Percentiles rank a stretch among this genome's conserved stretches.
phyloP scores from a whole-genome alignment of 164 flowering plant species.

The Aristolochia californica region DNA sequence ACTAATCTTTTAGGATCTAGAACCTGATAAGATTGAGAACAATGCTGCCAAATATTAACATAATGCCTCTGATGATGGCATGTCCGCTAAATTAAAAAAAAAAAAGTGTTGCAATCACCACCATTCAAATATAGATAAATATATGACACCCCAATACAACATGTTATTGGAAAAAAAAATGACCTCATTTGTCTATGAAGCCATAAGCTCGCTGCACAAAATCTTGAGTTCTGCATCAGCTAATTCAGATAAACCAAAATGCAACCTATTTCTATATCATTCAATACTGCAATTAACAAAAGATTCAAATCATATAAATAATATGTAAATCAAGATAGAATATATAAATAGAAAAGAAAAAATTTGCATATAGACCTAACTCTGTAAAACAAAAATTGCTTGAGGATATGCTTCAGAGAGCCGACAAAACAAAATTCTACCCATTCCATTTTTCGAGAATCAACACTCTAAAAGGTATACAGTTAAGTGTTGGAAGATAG shows the following conservation, averaged over 20 bases:
- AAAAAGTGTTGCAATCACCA: too few species aligned
- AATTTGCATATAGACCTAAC: slow-evolving; percentile 58
- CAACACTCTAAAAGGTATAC: slow-evolving; percentile 50
- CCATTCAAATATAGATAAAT: too few species aligned
- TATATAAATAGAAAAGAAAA: too few species aligned
- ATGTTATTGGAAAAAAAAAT: not conserved
- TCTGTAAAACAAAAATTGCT: slow-evolving; percentile 81
- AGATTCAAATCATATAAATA: slow-evolving; percentile 2
- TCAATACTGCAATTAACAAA: slow-evolving; percentile 57
- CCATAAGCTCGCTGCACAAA: slow-evolving; percentile 19
- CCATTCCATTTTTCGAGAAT: slow-evolving; percentile 92
- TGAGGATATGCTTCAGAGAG: slow-evolving; percentile 98
- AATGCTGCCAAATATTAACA: not conserved
- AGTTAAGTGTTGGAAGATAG: too few species aligned
- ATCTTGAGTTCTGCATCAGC: slow-evolving; percentile 58
- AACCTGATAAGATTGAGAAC: slow-evolving; percentile 35
- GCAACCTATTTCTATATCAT: slow-evolving; percentile 88
- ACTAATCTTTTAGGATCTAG: slow-evolving; percentile 58
- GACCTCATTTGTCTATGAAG: slow-evolving; percentile 67
- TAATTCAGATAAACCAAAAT: slow-evolving; percentile 76
- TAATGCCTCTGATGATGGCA: too few species aligned
- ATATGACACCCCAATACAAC: not conserved
- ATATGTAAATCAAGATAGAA: not conserved
- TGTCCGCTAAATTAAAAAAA: too few species aligned
- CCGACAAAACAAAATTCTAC: slow-evolving; percentile 81